Evolutionary conservation across 108 stramenopile species (phyloP).

Genomic region (Discostella stelligeroides): DNA sequence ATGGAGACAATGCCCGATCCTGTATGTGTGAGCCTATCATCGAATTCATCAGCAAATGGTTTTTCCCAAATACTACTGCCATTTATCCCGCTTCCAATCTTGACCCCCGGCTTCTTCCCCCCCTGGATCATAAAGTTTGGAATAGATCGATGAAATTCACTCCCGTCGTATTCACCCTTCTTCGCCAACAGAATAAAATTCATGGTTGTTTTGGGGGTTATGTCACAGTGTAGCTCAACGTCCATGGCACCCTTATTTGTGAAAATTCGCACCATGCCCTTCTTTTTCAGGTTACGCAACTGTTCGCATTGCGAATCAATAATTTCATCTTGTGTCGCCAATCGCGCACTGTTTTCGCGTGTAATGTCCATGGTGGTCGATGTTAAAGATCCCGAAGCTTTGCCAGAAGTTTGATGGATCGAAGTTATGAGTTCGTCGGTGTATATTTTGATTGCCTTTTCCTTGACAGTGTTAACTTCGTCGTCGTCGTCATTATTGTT

Average conservation of each 20-base stretch:
- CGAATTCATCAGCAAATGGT: conserved; percentile 93
- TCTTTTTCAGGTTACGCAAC: conserved; percentile 73
- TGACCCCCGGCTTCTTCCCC: conserved; percentile 67
- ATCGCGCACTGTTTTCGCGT: conserved; percentile 58
- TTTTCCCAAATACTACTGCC: conserved; percentile 77
- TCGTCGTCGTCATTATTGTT: conserved; percentile 2
- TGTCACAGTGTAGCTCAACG: conserved; percentile 92
- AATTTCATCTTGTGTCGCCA: conserved; percentile 90
- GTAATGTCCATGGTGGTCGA: conserved; percentile 61
- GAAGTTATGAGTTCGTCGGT: conserved; percentile 67
- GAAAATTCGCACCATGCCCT: conserved; percentile 88
- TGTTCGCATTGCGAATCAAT: conserved; percentile 73
- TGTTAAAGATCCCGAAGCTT: conserved; percentile 77
- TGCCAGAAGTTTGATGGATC: conserved; percentile 67
- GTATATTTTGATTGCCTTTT: conserved; percentile 57
- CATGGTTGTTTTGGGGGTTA: conserved; percentile 87
- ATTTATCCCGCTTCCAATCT: conserved; percentile 57
- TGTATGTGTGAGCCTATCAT: conserved; percentile 77
- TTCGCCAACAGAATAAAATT: conserved; percentile 92
- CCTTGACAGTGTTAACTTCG: conserved; percentile 2
- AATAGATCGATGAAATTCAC: conserved; percentile 91
- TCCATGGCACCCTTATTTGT: conserved; percentile 88
- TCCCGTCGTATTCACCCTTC: conserved; percentile 84
- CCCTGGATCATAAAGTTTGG: conserved; percentile 95
- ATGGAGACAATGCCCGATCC: conserved; percentile 86